phyloP scores from a whole-genome alignment of 305 asterid genomes.

The Striga hermonthica region DNA sequence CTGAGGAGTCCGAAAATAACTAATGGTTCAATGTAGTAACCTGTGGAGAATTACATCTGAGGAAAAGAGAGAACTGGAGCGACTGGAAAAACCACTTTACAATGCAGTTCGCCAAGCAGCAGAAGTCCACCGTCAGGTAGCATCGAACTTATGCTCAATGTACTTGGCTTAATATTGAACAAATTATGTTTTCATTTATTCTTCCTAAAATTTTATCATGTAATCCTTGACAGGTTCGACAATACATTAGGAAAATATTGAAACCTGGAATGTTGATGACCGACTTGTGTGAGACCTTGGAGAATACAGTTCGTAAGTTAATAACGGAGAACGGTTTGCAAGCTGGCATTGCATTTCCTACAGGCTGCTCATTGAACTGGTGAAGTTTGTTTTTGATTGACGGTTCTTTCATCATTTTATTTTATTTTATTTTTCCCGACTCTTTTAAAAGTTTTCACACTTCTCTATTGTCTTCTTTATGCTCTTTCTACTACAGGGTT shows the following conservation, averaged over 20 bases:
- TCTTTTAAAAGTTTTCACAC: not conserved
- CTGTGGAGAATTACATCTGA: constrained; percentile 97
- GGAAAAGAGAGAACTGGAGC: constrained; percentile 94
- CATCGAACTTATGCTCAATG: constrained; percentile 20
- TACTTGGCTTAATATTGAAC: constrained; percentile 6
- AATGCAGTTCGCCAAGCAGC: constrained; percentile 96
- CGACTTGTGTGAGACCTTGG: constrained; percentile 93
- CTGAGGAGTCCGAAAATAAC: constrained; percentile 25
- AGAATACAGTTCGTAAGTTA: constrained; percentile 82
- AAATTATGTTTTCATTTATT: not conserved
- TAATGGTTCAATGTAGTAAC: constrained; percentile 49
- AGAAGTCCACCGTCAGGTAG: constrained; percentile 97
- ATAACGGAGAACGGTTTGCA: constrained; percentile 87
- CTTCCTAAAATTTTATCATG: not conserved
- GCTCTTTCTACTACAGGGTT: constrained; percentile 53
- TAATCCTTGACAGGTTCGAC: constrained; percentile 64
- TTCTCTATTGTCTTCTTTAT: constrained; percentile 23
- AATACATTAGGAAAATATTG: constrained; percentile 64
- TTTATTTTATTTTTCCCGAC: constrained; percentile 3
- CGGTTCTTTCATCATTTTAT: constrained; percentile 10
- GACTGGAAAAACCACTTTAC: constrained; percentile 77
- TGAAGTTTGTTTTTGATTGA: constrained; percentile 30
- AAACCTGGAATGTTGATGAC: constrained; percentile 97
- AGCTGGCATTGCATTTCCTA: constrained; percentile 98
- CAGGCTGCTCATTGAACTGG: constrained; percentile 96